phyloP scores from a whole-genome alignment of 176 grass and related monocot species.

The Panicum miliaceum region DNA sequence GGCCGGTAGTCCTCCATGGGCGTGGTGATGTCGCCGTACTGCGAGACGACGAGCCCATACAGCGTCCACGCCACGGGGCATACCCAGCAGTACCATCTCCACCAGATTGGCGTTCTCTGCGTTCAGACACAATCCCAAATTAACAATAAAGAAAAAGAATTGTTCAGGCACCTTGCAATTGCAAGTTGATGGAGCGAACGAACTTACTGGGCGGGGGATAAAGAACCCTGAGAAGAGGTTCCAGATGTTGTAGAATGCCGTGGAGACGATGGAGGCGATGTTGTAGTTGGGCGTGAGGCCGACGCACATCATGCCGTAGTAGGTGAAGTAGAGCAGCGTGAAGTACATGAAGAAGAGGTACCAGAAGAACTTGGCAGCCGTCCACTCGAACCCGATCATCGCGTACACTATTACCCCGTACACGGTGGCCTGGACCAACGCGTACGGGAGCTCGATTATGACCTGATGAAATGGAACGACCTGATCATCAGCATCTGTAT shows the following conservation, averaged over 20 bases:
- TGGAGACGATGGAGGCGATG: background rate
- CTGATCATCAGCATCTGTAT: no score
- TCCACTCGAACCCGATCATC: constrained; percentile 21
- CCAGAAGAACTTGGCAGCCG: constrained; percentile 19
- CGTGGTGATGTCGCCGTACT: constrained; percentile 45
- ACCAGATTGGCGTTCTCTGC: constrained; percentile 60
- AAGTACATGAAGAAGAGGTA: constrained; percentile 11
- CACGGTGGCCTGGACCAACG: background rate
- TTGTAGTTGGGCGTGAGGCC: background rate
- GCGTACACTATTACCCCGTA: constrained; percentile 10
- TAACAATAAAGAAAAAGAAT: no score
- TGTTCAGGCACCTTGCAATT: no score
- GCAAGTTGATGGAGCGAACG: no score
- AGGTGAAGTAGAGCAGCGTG: constrained; percentile 11
- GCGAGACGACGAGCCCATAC: constrained; percentile 54
- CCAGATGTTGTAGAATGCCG: background rate
- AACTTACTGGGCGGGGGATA: background rate
- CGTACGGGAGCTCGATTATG: background rate
- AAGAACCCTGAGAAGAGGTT: constrained; percentile 11
- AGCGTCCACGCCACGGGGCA: constrained; percentile 58
- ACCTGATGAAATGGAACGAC: no score
- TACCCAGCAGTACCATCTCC: constrained; percentile 64
- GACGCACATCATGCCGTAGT: background rate
- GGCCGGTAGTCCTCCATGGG: no score
- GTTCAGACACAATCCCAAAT: background rate